These are phyloP conservation scores for Xylaria digitata DNA, from an alignment of 2,329 filamentous ascomycete genomes.

Conservation along the genomic window DNA sequence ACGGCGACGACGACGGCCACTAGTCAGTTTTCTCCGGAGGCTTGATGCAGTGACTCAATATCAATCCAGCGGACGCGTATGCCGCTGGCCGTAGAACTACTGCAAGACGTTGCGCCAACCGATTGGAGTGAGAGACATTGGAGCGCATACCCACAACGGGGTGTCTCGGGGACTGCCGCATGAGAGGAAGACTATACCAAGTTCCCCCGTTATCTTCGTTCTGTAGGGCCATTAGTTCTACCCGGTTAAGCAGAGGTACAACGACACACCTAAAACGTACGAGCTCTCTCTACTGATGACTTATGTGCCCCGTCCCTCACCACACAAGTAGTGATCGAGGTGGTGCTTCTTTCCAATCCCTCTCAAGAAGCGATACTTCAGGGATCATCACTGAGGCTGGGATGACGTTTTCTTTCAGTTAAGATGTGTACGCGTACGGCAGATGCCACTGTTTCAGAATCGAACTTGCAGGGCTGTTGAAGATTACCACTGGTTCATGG, in stretches of 20 bases:
- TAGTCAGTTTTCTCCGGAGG: conserved; percentile 29
- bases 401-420: conserved; percentile 25
- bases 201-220: neutral
- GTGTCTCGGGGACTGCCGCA: conserved; percentile 38
- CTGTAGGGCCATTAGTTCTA: neutral
- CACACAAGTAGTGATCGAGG: neutral
- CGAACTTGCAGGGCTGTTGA: conserved; percentile 30
- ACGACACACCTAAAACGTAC: neutral
- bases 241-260: neutral
- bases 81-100: conserved; percentile 43
- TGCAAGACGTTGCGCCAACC: conserved; percentile 23
- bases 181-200: neutral
- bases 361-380: neutral
- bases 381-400: conserved; percentile 8
- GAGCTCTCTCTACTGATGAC: neutral
- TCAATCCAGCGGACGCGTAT: conserved; percentile 40
- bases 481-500: conserved; percentile 30
- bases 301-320: neutral
- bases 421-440: conserved; percentile 38
- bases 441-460: conserved; percentile 42
- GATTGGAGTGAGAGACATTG: conserved; percentile 19
- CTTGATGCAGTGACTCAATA: conserved; percentile 32
- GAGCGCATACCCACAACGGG: conserved; percentile 26
- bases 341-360: neutral
- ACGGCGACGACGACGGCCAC: conserved; percentile 23